phyloP scores from a whole-genome alignment of 2,329 filamentous ascomycete genomes.

The Xylaria sp. region DNA sequence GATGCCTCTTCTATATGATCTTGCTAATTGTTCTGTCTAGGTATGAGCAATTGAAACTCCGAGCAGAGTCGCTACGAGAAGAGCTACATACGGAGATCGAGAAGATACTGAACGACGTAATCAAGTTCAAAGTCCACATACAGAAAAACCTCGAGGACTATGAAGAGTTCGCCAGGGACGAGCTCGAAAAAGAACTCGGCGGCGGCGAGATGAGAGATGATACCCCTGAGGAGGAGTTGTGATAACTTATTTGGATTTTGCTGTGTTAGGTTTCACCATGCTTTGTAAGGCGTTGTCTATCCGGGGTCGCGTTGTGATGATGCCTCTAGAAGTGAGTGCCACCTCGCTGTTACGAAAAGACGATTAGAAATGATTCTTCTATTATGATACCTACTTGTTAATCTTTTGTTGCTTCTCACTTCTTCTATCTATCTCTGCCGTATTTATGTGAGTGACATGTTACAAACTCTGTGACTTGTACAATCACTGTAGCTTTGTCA shows the following conservation, averaged over 20 bases:
- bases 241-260: constrained; percentile 2
- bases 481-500: not conserved
- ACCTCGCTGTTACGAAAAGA: constrained; percentile 10
- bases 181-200: constrained; percentile 85
- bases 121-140: constrained; percentile 97
- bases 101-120: constrained; percentile 93
- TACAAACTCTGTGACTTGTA: too few species aligned
- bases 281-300: constrained; percentile 18
- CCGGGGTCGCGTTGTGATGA: constrained; percentile 6
- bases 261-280: constrained; percentile 6
- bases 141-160: constrained; percentile 93
- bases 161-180: constrained; percentile 89
- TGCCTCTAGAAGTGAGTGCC: not conserved
- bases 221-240: constrained; percentile 57
- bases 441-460: too few species aligned
- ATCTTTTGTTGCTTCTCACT: too few species aligned
- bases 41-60: constrained; percentile 89
- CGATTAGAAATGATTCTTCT: not conserved
- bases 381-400: not conserved
- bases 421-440: too few species aligned
- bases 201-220: constrained; percentile 66
- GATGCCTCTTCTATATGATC: not conserved
- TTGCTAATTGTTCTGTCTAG: constrained; percentile 48
- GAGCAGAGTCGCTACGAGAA: constrained; percentile 84
- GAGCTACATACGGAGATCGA: constrained; percentile 98